Evolutionary conservation across 2,329 filamentous ascomycete species (phyloP).

Genomic region (Colletotrichum tofieldiae): DNA sequence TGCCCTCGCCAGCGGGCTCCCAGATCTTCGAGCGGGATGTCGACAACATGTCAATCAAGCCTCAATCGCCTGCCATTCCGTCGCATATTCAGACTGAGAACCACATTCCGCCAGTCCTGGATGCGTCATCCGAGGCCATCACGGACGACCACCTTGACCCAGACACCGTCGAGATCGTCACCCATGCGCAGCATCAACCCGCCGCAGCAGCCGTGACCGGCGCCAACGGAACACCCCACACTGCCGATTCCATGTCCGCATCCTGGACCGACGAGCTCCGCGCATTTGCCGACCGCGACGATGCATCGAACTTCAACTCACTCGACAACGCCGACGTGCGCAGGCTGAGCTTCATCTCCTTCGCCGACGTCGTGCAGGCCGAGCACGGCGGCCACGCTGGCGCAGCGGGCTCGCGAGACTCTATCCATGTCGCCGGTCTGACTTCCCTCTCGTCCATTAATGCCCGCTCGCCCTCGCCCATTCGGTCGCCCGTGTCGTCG

Average conservation of each 20-base stretch:
- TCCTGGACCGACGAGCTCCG: slow-evolving; percentile 73
- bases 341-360: slow-evolving; percentile 94
- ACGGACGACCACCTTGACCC: slow-evolving; percentile 89
- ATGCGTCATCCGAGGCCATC: slow-evolving; percentile 92
- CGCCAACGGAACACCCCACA: slow-evolving; percentile 54
- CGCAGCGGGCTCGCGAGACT: slow-evolving; percentile 73
- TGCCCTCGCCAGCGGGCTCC: slow-evolving; percentile 83
- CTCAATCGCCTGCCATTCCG: slow-evolving; percentile 88
- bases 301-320: slow-evolving; percentile 83
- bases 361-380: slow-evolving; percentile 93
- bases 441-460: slow-evolving; percentile 70
- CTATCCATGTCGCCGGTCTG: slow-evolving; percentile 78
- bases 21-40: slow-evolving; percentile 97
- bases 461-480: slow-evolving; percentile 84
- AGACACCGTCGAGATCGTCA: slow-evolving; percentile 93
- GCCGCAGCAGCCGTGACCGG: slow-evolving; percentile 78
- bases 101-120: slow-evolving; percentile 90
- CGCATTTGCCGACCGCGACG: slow-evolving; percentile 68
- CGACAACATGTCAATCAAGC: slow-evolving; percentile 81
- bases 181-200: slow-evolving; percentile 86
- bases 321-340: slow-evolving; percentile 85
- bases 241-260: slow-evolving; percentile 58
- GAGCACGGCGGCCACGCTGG: slow-evolving; percentile 76
- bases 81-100: slow-evolving; percentile 96
- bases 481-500: slow-evolving; percentile 84